Evolutionary conservation across 2,329 filamentous ascomycete genomes (phyloP).

Genomic region (Botrytis aclada): DNA sequence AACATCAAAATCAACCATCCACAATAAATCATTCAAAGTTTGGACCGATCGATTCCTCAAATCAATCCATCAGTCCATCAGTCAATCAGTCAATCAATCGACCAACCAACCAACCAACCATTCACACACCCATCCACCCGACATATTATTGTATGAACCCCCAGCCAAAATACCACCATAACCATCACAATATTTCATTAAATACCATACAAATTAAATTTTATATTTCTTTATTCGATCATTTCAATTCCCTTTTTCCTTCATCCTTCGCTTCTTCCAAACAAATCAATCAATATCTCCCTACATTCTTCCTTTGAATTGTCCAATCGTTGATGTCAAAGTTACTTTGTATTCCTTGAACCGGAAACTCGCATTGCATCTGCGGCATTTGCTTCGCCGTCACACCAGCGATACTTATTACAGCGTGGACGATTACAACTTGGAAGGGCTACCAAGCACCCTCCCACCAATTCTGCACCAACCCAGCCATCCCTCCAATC

Average conservation of each 20-base stretch:
- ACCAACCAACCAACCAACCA: background rate
- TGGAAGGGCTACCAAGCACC: background rate
- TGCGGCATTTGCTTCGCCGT: conserved; percentile 18
- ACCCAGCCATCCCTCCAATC: conserved; percentile 12
- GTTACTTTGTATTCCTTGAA: conserved; percentile 15
- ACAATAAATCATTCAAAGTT: background rate
- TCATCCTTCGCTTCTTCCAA: background rate
- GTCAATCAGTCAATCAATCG: no score
- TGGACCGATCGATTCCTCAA: background rate
- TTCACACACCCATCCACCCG: background rate
- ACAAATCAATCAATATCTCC: background rate
- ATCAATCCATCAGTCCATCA: background rate
- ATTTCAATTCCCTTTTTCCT: background rate
- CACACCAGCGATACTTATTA: conserved; percentile 4
- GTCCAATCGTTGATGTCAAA: conserved; percentile 17
- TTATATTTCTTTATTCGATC: background rate
- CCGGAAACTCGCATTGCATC: conserved; percentile 21
- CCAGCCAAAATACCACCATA: background rate
- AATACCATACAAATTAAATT: background rate
- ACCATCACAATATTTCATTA: background rate
- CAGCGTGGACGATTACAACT: conserved; percentile 18
- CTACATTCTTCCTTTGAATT: conserved; percentile 6
- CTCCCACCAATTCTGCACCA: conserved; percentile 18
- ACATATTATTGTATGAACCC: background rate
- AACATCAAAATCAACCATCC: background rate